Conservation (phyloP, 495 filamentous ascomycete species). For the Entonaema liquescens region DNA sequence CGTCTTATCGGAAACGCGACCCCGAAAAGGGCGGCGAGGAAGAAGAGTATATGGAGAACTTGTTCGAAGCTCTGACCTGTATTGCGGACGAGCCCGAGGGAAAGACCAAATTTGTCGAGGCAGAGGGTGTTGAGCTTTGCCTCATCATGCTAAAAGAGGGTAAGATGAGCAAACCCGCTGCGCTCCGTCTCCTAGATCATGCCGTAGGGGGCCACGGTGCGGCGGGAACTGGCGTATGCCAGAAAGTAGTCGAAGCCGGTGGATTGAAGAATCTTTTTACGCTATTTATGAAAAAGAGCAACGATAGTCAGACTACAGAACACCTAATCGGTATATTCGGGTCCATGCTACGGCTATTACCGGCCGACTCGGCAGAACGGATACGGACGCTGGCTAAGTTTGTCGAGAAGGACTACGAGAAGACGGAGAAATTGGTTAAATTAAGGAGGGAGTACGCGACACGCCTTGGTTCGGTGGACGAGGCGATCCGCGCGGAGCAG, state of each 20-base stretch:
- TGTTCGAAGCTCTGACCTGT: slow-evolving; percentile 86
- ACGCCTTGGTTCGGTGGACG: slow-evolving; percentile 70
- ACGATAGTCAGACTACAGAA: slow-evolving; percentile 75
- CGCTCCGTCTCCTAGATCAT: slow-evolving; percentile 85
- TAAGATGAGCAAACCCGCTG: slow-evolving; percentile 79
- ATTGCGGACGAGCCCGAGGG: slow-evolving; percentile 78
- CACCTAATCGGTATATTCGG: slow-evolving; percentile 91
- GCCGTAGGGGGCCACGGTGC: slow-evolving; percentile 73
- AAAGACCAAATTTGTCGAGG: slow-evolving; percentile 84
- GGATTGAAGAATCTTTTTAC: slow-evolving; percentile 87
- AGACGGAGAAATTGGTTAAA: slow-evolving; percentile 73
- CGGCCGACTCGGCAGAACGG: slow-evolving; percentile 77
- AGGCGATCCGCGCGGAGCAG: slow-evolving; percentile 68
- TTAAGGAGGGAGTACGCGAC: slow-evolving; percentile 76
- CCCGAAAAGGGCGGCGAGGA: slow-evolving; percentile 87
- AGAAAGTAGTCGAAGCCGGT: slow-evolving; percentile 79
- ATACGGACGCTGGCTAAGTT: slow-evolving; percentile 93
- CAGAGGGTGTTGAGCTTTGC: slow-evolving; percentile 90
- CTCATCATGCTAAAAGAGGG: slow-evolving; percentile 81
- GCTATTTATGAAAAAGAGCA: slow-evolving; percentile 88
- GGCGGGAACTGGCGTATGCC: slow-evolving; percentile 66
- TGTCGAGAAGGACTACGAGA: slow-evolving; percentile 92
- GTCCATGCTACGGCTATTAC: slow-evolving; percentile 80
- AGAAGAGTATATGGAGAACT: slow-evolving; percentile 92
- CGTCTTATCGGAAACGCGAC: slow-evolving; percentile 89